Conservation (phyloP, 208 protist species). For the Leishmania tropica region DNA sequence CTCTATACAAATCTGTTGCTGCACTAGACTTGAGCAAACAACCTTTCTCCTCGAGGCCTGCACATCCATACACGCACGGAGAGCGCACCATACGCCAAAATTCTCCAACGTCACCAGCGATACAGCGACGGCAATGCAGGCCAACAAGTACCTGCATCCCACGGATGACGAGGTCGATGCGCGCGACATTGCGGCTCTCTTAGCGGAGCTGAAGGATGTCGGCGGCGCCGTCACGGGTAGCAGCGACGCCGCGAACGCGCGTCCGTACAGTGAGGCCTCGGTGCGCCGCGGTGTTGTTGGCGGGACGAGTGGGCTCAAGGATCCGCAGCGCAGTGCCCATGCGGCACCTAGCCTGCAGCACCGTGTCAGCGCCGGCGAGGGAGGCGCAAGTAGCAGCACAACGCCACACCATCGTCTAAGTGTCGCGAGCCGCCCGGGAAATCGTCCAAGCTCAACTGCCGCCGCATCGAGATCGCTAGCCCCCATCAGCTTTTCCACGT, state of each 20-base stretch:
- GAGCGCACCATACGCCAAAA: background rate
- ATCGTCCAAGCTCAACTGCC: background rate
- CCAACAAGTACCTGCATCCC: conserved; percentile 8
- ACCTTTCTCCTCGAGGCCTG: background rate
- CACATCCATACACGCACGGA: background rate
- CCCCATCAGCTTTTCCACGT: conserved; percentile 53
- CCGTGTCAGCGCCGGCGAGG: conserved; percentile 12
- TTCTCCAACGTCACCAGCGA: background rate
- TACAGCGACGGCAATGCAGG: conserved; percentile 13
- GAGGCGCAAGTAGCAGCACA: conserved; percentile 2
- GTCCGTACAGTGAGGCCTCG: conserved; percentile 4
- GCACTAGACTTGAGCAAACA: background rate
- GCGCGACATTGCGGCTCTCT: conserved; percentile 57
- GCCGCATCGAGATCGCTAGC: conserved; percentile 2
- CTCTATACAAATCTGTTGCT: background rate
- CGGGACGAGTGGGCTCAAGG: conserved; percentile 15
- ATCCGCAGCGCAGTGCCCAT: conserved; percentile 20
- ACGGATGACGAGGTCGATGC: conserved; percentile 27
- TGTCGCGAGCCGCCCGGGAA: background rate
- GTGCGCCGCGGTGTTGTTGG: conserved; percentile 18
- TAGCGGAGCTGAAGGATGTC: conserved; percentile 63
- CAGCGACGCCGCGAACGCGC: conserved; percentile 1
- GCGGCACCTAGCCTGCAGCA: conserved; percentile 1
- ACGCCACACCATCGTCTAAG: background rate
- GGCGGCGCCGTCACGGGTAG: conserved; percentile 21